phyloP scores from a whole-genome alignment of 306 rosid species.

The Lupinus albus region DNA sequence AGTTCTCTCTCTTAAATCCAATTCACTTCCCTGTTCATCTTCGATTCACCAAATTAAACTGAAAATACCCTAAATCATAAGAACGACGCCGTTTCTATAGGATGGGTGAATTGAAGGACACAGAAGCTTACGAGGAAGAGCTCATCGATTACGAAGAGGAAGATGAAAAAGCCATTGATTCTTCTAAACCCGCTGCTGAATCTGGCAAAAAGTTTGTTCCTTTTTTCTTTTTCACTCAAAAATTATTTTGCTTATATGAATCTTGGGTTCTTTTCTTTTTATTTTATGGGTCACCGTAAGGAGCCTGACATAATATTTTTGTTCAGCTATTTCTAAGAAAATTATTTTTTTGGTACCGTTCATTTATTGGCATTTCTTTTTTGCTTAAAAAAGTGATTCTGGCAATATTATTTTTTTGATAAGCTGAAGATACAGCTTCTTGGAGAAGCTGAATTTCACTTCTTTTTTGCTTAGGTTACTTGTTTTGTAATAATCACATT shows the following conservation, averaged over 20 bases:
- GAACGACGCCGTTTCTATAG: not conserved
- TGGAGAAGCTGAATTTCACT: too few relatives aligned
- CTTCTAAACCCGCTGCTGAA: conserved; percentile 57
- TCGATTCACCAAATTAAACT: not conserved
- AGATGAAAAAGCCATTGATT: conserved; percentile 62
- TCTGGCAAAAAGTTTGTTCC: conserved; percentile 63
- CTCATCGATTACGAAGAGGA: conserved; percentile 75
- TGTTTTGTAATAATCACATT: too few relatives aligned
- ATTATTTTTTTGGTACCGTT: not conserved
- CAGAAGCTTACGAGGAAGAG: conserved; percentile 74
- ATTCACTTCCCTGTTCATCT: not conserved
- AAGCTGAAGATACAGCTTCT: too few relatives aligned
- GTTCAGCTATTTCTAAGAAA: not conserved
- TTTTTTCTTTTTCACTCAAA: not conserved
- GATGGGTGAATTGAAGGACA: conserved; percentile 76
- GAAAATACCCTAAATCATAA: conserved; percentile 36
- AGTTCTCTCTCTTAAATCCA: conserved; percentile 7
- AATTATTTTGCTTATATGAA: not conserved
- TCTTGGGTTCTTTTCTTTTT: not conserved
- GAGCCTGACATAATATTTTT: not conserved
- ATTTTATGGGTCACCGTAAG: not conserved
- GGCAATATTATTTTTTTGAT: too few relatives aligned
- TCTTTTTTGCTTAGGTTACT: too few relatives aligned
- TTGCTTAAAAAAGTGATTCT: too few relatives aligned
- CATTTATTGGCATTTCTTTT: not conserved